These are phyloP conservation scores for Aquilaria agallochum DNA, from an alignment of 441 rosid species.

Conservation along the genomic window DNA sequence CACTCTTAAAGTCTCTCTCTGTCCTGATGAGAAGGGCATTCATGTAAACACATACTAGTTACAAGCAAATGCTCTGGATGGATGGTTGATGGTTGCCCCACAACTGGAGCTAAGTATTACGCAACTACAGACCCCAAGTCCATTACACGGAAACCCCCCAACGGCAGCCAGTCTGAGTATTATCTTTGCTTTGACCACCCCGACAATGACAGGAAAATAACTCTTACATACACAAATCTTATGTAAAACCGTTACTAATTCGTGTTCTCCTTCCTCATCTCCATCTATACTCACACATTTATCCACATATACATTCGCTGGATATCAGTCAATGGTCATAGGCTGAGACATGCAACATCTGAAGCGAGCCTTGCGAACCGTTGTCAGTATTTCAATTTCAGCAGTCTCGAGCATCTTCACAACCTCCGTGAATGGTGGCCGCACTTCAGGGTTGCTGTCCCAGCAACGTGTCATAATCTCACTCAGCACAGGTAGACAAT, in stretches of 20 bases:
- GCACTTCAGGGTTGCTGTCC: slow-evolving; percentile 89
- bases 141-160: no score
- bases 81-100: no score
- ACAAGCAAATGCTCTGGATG: no score
- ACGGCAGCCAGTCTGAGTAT: slow-evolving; percentile 25
- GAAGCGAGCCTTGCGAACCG: slow-evolving; percentile 95
- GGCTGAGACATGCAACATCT: slow-evolving; percentile 92
- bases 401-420: slow-evolving; percentile 86
- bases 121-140: no score
- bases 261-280: slow-evolving; percentile 21
- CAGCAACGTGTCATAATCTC: slow-evolving; percentile 95
- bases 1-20: no score
- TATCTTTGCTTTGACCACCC: slow-evolving; percentile 45
- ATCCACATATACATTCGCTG: slow-evolving; percentile 20
- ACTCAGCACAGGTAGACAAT: slow-evolving; percentile 76
- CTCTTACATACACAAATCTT: slow-evolving; percentile 56
- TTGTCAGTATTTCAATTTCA: slow-evolving; percentile 78
- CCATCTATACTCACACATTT: slow-evolving; percentile 27
- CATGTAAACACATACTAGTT: no score
- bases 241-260: slow-evolving; percentile 33
- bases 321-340: slow-evolving; percentile 74
- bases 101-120: no score
- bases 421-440: slow-evolving; percentile 80
- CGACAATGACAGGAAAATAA: slow-evolving; percentile 19
- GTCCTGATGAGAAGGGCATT: no score